Percentiles rank a stretch among this genome's conserved stretches.
Evolutionary conservation across 306 rosid genomes (phyloP).

Genomic region (Quercus variabilis): DNA sequence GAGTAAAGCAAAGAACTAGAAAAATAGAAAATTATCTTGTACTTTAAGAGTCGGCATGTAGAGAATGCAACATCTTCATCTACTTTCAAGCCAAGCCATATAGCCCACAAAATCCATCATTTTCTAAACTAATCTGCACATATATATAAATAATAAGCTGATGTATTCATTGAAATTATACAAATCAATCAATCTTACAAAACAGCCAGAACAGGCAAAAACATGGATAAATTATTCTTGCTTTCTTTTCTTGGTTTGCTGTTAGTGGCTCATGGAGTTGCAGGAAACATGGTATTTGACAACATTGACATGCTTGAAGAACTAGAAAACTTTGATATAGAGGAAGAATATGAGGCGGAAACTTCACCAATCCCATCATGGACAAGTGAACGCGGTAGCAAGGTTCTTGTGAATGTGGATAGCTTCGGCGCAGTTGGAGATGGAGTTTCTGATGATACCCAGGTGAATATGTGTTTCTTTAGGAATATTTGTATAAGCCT

Average conservation of each 20-base stretch:
- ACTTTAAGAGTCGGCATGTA: conserved; percentile 89
- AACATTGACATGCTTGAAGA: conserved; percentile 47
- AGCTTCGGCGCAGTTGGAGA: conserved; percentile 86
- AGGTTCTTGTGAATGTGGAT: conserved; percentile 90
- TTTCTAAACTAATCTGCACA: conserved; percentile 46
- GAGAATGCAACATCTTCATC: conserved; percentile 75
- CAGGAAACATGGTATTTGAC: conserved; percentile 43
- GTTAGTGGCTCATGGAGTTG: conserved; percentile 55
- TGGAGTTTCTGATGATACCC: conserved; percentile 82
- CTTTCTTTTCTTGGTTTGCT: conserved; percentile 50
- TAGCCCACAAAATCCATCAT: conserved; percentile 54
- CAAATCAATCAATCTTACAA: conserved; percentile 54
- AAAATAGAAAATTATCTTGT: conserved; percentile 52
- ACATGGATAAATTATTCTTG: conserved; percentile 59
- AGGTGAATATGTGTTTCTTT: conserved; percentile 37
- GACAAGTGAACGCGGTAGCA: conserved; percentile 77
- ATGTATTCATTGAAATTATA: conserved; percentile 52
- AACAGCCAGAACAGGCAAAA: conserved; percentile 26
- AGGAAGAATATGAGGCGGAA: conserved; percentile 51
- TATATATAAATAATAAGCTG: conserved; percentile 67
- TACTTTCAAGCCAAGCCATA: conserved; percentile 99
- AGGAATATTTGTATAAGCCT: not conserved
- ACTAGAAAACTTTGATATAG: conserved; percentile 47
- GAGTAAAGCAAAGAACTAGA: conserved; percentile 88
- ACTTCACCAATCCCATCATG: conserved; percentile 57